Base-by-base conservation (phyloP, 2,329 filamentous ascomycete species). In the Coniella vitis region DNA sequence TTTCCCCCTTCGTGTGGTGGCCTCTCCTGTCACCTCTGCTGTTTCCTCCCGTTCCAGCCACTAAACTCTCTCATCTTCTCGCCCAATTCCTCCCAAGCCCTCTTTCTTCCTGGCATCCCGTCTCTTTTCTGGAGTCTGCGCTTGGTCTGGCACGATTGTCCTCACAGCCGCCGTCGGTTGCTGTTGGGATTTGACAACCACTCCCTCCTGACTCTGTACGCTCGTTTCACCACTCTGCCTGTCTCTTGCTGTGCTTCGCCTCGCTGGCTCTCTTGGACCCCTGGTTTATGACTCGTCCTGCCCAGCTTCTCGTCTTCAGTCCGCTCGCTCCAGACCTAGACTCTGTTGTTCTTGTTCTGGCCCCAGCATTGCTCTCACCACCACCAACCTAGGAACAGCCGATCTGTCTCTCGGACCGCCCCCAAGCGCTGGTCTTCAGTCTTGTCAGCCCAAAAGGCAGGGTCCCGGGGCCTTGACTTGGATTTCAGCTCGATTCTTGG, bases 401-500 rank as follows among this genome's bases (percentile, higher is more conserved):
- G 25, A 29, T 10, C 25, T 29, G 25, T 29, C 25, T 5, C 25
- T 29, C 25, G 25, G 25, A 29, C 25, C 48, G 38, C 35, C 34
- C 17, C 17, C 40, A 49, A 34, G 38, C 7, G 25, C 35, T 14
- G 37, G 39, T 38, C 53, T 39, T 31, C 48, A 36, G 36, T 46
- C 19, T 51, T 22, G 12, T 29, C 44, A 34, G 42, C 19, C 43
- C 47, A 31, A 50, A n/a, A 44, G 39, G 38, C 16, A 34, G 36
- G 48, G 40, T 45, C 32, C n/a, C 55, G 63, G 63, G 53, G 51
- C 56, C 73, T 69, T 58, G 40, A 43, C 55, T 53, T 75, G 75
- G 71, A 65, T 70, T 69, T 71, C 73, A 73, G 76, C 76, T 79
- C 78, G 76, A 79, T 68, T 75, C 75, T 79, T 65, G 75, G 74